Percentiles rank a stretch among this genome's conserved stretches.
Evolutionary conservation across 73 alveolate genomes (phyloP).

Genomic region (Effrenium voratum): DNA sequence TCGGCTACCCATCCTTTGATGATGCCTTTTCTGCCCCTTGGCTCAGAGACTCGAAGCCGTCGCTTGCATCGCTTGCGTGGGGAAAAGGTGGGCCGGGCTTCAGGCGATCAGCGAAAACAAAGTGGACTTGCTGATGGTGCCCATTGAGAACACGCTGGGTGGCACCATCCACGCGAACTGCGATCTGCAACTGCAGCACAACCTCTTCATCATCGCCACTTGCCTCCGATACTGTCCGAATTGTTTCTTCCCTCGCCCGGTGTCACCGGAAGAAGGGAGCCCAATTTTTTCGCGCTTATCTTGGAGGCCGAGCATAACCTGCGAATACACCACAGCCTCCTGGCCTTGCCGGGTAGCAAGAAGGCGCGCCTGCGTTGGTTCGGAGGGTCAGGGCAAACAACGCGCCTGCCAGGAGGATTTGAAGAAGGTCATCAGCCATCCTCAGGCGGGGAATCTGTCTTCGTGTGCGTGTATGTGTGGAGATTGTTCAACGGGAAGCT

Average conservation of each 20-base stretch:
- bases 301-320: slow-evolving; percentile 71
- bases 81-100: neutral
- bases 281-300: neutral
- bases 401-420: slow-evolving; percentile 21
- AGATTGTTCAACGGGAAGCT: no score
- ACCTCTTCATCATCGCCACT: slow-evolving; percentile 83
- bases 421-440: slow-evolving; percentile 72
- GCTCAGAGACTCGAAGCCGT: no score
- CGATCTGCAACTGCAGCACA: slow-evolving; percentile 89
- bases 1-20: slow-evolving; percentile 63
- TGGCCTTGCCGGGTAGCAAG: slow-evolving; percentile 68
- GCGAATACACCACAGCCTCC: slow-evolving; percentile 41
- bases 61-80: neutral
- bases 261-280: neutral
- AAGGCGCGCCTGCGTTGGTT: slow-evolving; percentile 22
- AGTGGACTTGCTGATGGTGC: slow-evolving; percentile 75
- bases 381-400: neutral
- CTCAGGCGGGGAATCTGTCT: no score
- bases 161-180: slow-evolving; percentile 90
- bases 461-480: no score
- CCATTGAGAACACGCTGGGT: slow-evolving; percentile 84
- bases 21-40: slow-evolving; percentile 51
- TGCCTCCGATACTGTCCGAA: neutral
- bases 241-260: neutral
- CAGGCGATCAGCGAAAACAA: slow-evolving; percentile 65